Evolutionary conservation across 495 filamentous ascomycete species (phyloP).

Genomic region (Neurospora pannonica): DNA sequence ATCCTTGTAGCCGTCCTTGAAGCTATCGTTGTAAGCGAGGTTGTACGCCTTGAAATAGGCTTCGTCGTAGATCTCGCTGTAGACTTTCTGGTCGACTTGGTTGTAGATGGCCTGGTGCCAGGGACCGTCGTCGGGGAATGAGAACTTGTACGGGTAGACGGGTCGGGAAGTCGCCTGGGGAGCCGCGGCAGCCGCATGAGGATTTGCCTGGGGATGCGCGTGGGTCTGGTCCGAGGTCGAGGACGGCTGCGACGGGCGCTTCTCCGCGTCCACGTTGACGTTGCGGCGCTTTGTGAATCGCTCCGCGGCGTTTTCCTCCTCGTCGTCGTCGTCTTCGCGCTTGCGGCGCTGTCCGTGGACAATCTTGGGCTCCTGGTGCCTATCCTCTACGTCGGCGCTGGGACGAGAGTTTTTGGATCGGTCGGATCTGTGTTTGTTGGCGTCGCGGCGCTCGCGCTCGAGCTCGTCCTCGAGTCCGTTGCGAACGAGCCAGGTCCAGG

Average conservation of each 20-base stretch:
- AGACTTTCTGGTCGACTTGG: neutral
- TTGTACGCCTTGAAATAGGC: neutral
- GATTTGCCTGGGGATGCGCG: neutral
- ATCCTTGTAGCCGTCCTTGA: neutral
- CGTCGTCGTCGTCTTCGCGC: neutral
- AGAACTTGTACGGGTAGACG: neutral
- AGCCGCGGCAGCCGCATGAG: too few relatives aligned
- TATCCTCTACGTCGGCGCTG: neutral
- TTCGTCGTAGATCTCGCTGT: neutral
- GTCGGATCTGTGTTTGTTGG: neutral
- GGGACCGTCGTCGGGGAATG: neutral
- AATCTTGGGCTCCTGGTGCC: neutral
- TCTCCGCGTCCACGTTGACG: neutral
- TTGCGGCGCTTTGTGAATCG: neutral
- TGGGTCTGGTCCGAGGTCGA: neutral
- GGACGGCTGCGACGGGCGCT: neutral
- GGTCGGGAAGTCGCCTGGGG: neutral
- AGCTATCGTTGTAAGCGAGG: neutral
- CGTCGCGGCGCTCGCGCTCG: neutral
- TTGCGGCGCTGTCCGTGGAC: neutral
- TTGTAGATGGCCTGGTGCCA: neutral
- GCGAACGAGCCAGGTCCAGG: neutral
- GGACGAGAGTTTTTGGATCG: neutral
- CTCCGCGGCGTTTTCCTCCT: neutral
- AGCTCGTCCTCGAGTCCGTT: neutral